Evolutionary conservation across 306 rosid genomes (phyloP).

Genomic region (Aeschynomene evenia): DNA sequence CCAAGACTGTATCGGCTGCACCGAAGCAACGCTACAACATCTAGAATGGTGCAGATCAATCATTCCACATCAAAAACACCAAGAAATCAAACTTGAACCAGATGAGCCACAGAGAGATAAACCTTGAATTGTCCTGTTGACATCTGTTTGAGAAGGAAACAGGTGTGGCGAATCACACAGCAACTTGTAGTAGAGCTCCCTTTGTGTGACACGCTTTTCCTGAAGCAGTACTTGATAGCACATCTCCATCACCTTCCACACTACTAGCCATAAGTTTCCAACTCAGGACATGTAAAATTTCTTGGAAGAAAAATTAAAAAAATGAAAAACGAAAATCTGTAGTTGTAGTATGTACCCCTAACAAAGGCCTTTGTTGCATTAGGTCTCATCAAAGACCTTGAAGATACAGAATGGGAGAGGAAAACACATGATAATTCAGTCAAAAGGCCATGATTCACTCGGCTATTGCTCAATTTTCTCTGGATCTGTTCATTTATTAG

Average conservation of each 20-base stretch:
- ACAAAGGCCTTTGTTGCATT: slow-evolving; percentile 73
- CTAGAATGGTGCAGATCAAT: slow-evolving; percentile 33
- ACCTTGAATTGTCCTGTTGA: slow-evolving; percentile 89
- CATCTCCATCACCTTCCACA: slow-evolving; percentile 94
- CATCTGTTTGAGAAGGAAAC: slow-evolving; percentile 75
- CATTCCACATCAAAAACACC: background rate
- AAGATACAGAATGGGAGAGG: slow-evolving; percentile 56
- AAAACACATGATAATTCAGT: slow-evolving; percentile 65
- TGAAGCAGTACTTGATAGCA: slow-evolving; percentile 70
- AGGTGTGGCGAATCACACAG: slow-evolving; percentile 68
- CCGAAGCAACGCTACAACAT: slow-evolving; percentile 83
- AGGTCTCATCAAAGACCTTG: slow-evolving; percentile 74
- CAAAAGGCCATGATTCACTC: slow-evolving; percentile 56
- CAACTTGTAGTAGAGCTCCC: slow-evolving; percentile 88
- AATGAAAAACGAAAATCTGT: background rate
- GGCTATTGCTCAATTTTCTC: slow-evolving; percentile 61
- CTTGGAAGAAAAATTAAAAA: background rate
- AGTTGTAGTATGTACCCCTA: slow-evolving; percentile 51
- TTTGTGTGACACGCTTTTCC: slow-evolving; percentile 81
- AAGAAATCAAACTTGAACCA: slow-evolving; percentile 20
- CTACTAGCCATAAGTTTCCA: slow-evolving; percentile 35
- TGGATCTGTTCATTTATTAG: slow-evolving; percentile 47
- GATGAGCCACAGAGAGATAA: background rate
- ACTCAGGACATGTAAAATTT: background rate
- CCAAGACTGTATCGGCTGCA: slow-evolving; percentile 94